Base-by-base conservation (phyloP, 805 yeast genomes). In the Metschnikowia matae region DNA sequence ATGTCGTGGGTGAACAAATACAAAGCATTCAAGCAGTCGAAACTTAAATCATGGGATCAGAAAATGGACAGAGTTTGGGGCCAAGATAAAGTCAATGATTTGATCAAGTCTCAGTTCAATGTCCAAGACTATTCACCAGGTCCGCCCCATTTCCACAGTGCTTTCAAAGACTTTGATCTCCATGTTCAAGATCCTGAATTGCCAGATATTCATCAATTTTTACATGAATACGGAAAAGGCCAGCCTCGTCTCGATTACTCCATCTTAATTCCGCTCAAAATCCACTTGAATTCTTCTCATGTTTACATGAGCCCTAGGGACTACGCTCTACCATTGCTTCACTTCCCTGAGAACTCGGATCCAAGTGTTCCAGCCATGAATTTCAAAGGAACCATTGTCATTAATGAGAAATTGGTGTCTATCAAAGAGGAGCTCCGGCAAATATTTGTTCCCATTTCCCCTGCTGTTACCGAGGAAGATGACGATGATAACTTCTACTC, bases 181-280 rank as follows among this genome's bases (percentile, higher is more conserved):
- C 51, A 57, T 4, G 49, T 73, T 1, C 62, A 62, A 23, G 56
- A 58, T 35, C 63, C 73, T 1, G 48, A 57, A 11, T 54, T 70
- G n/a, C 58, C 55, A 3, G 70, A 73, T 49, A 53, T 74, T n/a
- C 71, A 73, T 47, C 55, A 69, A 32, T 74, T 71, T 46, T 56
- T 74, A n/a, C 56, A 59, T 40, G 62, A 63, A 0, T 60, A 64
- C 44, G 75, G 72, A 5, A 67, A 80, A 52, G 77, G 78, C 1
- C 81, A 82, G 51, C 89, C 89, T 0, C 73, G 66, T 43, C 70
- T 75, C 48, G 64, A 62, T 4, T 84, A 83, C 58, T 81, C 87
- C 6, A 75, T 83, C 20, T 65, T 84, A 37, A 62, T 81, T 6
- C 83, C 86, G 0, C 51, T 81, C 44, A 74, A 69, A 44, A 51